Conservation (phyloP, 2,329 filamentous ascomycete species). For the Trichophyton rubrum region DNA sequence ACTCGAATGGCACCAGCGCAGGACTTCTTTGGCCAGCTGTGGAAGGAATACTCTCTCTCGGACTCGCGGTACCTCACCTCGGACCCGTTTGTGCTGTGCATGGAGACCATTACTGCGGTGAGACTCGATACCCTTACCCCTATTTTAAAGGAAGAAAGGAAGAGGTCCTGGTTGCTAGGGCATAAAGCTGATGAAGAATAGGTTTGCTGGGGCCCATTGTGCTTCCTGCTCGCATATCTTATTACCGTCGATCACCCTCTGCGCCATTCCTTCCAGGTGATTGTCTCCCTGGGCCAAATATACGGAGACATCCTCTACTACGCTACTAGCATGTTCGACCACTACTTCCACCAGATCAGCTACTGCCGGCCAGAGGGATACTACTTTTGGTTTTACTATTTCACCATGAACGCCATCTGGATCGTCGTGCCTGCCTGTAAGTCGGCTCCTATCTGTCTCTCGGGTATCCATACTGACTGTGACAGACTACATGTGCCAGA, state of each 20-base stretch:
- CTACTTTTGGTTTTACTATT: constrained; percentile 56
- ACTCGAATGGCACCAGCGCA: constrained; percentile 52
- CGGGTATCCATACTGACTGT: background rate
- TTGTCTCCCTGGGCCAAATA: constrained; percentile 51
- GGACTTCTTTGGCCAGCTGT: constrained; percentile 68
- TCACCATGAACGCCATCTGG: constrained; percentile 56
- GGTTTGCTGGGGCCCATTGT: constrained; percentile 51
- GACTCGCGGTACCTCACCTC: constrained; percentile 78
- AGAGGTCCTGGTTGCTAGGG: background rate
- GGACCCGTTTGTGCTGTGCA: constrained; percentile 73
- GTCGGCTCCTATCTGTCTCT: constrained; percentile 15
- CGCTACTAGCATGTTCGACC: constrained; percentile 50
- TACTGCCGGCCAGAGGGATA: constrained; percentile 51
- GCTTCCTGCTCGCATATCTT: constrained; percentile 43
- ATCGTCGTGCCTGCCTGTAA: constrained; percentile 48
- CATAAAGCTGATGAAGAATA: constrained; percentile 18
- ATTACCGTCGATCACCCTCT: constrained; percentile 44
- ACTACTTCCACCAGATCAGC: constrained; percentile 40
- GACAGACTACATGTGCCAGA: constrained; percentile 23
- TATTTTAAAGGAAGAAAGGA: background rate
- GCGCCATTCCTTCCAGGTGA: constrained; percentile 46
- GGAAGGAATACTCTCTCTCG: constrained; percentile 83
- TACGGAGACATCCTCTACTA: constrained; percentile 55
- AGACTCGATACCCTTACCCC: constrained; percentile 20
- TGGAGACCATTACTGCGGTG: constrained; percentile 72